Percentiles rank a stretch among this genome's conserved stretches.
Conservation (phyloP, 2,329 filamentous ascomycete species). For the Claviceps fusiformis region DNA sequence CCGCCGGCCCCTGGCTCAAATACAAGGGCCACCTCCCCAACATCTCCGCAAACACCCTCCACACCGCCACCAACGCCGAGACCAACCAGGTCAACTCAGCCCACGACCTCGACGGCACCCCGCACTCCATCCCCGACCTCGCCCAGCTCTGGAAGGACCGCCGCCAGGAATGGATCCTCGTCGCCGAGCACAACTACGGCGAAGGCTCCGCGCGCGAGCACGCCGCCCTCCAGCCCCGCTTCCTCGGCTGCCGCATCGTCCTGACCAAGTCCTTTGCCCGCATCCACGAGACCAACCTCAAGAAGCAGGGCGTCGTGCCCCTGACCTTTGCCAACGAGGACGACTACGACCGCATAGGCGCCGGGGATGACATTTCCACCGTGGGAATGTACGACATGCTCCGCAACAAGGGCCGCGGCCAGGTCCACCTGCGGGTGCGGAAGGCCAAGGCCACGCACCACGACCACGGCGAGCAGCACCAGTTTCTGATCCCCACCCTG, state of each 20-base stretch:
- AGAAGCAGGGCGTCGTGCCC: slow-evolving; percentile 95
- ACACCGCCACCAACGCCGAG: slow-evolving; percentile 83
- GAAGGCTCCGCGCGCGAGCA: slow-evolving; percentile 84
- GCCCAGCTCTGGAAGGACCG: slow-evolving; percentile 69
- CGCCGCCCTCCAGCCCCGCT: slow-evolving; percentile 80
- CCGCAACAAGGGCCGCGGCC: slow-evolving; percentile 60
- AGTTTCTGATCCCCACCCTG: slow-evolving; percentile 60
- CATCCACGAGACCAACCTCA: slow-evolving; percentile 91
- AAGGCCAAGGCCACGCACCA: slow-evolving; percentile 32
- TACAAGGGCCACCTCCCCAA: slow-evolving; percentile 99
- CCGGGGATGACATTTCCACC: slow-evolving; percentile 72
- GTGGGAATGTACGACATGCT: slow-evolving; percentile 76
- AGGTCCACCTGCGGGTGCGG: slow-evolving; percentile 54
- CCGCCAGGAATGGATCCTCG: slow-evolving; percentile 74
- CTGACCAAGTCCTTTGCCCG: slow-evolving; percentile 78
- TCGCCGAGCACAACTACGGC: slow-evolving; percentile 96
- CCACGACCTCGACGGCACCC: slow-evolving; percentile 68
- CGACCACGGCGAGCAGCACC: too few relatives aligned
- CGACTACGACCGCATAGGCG: slow-evolving; percentile 74
- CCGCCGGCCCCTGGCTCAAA: slow-evolving; percentile 93
- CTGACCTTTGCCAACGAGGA: slow-evolving; percentile 78
- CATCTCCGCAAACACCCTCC: slow-evolving; percentile 93
- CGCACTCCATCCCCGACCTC: slow-evolving; percentile 73
- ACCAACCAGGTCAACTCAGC: slow-evolving; percentile 88
- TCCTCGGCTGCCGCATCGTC: slow-evolving; percentile 73